Base-by-base conservation (phyloP, 176 grass and related monocot genomes). In the Puccinellia tenuiflora region DNA sequence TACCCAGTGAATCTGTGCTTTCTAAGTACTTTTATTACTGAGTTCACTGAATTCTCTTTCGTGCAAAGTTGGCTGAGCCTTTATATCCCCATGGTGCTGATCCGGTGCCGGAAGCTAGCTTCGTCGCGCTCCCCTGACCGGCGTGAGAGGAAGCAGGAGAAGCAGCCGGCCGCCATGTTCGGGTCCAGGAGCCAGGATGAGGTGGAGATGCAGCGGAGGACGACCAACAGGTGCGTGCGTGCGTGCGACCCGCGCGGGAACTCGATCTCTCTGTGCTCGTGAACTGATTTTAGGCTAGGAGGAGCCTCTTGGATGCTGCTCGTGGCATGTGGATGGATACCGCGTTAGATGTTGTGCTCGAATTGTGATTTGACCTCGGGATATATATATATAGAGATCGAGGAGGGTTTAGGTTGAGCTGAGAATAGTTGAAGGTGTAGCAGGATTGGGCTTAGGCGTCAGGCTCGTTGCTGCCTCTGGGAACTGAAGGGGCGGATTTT, bases 181-280 rank as follows among this genome's bases (percentile, higher is more conserved):
- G 80, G 79, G 70, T 88, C 90, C 67, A 79, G 83, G 74, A 90
- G 68, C 63, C 92, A 92, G 86, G 88, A 90, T 83, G 93, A 86
- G 80, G 85, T 96, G 76, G 93, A 96, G 93, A 90, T 96, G 93
- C 90, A 88, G 91, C 74, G 93, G 80, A 63, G 93, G 66, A 83
- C 83, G 5, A 86, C 61, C 69, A 96, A 89, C 71, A 83, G 90
- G 90, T 92, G 40, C 24, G 39, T 75, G n/a, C n/a, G n/a, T n/a
- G n/a, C n/a, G n/a, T n/a, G n/a, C n/a, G n/a, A n/a, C n/a, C n/a
- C n/a, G n/a, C n/a, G n/a, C n/a, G n/a, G n/a, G n/a, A n/a, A n/a
- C n/a, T n/a, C n/a, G n/a, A n/a, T n/a, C n/a, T n/a, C n/a, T n/a
- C n/a, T n/a, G n/a, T n/a, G n/a, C 29, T 26, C 11, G 5, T 7